Evolutionary conservation across 192 early-diverging fungal species (phyloP).

Genomic region (Coemansia sp.): DNA sequence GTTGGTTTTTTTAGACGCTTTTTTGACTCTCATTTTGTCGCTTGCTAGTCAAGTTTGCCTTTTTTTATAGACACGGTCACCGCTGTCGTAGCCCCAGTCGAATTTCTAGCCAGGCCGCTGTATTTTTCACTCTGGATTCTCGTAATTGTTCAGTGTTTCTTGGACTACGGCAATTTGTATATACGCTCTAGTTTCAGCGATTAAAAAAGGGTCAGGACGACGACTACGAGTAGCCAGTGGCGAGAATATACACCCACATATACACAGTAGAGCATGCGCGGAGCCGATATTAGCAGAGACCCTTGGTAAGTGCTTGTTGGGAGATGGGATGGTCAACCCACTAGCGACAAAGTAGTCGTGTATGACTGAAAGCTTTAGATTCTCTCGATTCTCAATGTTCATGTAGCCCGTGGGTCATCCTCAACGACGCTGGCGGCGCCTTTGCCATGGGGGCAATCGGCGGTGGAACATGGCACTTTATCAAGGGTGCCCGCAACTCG

Average conservation of each 20-base stretch:
- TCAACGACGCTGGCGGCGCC: constrained; percentile 79
- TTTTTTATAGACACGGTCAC: not conserved
- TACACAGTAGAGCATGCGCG: constrained; percentile 30
- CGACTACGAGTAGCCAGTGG: not conserved
- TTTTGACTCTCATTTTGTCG: not conserved
- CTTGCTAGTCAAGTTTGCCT: not conserved
- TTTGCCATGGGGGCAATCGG: constrained; percentile 98
- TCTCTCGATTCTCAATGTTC: not conserved
- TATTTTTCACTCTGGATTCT: not conserved
- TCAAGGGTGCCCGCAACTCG: constrained; percentile 98
- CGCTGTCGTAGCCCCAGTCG: not conserved
- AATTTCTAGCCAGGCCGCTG: not conserved
- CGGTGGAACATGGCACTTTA: constrained; percentile 94
- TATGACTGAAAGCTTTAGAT: not conserved
- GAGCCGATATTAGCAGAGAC: constrained; percentile 51
- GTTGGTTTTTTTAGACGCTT: not conserved
- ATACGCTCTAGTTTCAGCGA: not conserved
- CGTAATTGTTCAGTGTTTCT: not conserved
- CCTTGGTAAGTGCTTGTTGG: constrained; percentile 37
- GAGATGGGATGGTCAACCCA: not conserved
- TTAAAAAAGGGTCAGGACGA: not conserved
- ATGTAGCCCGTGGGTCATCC: constrained; percentile 76
- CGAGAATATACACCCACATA: not conserved
- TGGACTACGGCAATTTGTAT: not conserved
- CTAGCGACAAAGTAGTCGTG: not conserved